Evolutionary conservation across 352 stramenopile species (phyloP), one percentile per base, ranked within the genome.

Genomic region (Globisporangium yorkense): DNA sequence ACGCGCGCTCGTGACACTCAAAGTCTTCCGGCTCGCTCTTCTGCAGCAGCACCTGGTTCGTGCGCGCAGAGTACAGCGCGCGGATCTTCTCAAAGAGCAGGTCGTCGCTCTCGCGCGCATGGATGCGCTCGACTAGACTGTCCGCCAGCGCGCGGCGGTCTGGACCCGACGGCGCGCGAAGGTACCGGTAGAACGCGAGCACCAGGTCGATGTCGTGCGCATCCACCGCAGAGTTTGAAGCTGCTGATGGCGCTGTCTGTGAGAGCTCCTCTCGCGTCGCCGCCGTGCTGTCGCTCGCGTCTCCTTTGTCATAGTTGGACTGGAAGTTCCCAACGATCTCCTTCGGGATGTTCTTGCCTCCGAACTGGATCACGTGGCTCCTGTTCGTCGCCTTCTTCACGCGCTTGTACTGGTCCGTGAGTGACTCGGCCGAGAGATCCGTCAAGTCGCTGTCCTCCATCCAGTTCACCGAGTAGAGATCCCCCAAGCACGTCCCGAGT

Each of bases 381-480:
- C 81, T 80, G 40, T 67, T 84, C 9, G 88, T 96, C 68, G 74
- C 69, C 5, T 74, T 70, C 64, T 92, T 87, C 33, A 96, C 73
- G 8, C 70, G 59, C 13, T 76, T 58, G 56, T 80, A 96, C 69
- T 97, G 89, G 33, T 77, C 65, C 29, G 67, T 74, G n/a, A 97
- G 67, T 12, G 84, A 87, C 59, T 97, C 87, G 3, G 54, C 74
- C 15, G 86, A 88, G 16, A 94, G 62, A 54, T 92, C 80, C 4
- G 80, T 89, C 33, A 76, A 67, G 56, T 97, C 88, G 57, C 83
- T 95, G 70, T 97, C 87, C 59, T 96, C 79, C 81, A 97, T 95
- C 85, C 87, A 97, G 54, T 95, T 96, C 20, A 97, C 67, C 29
- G 88, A 96, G 69, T 96, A 96, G 41, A 96, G 58, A 60, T 97